These are phyloP conservation scores for Petrea volubilis DNA, from an alignment of 257 asterid species.

Conservation along the genomic window DNA sequence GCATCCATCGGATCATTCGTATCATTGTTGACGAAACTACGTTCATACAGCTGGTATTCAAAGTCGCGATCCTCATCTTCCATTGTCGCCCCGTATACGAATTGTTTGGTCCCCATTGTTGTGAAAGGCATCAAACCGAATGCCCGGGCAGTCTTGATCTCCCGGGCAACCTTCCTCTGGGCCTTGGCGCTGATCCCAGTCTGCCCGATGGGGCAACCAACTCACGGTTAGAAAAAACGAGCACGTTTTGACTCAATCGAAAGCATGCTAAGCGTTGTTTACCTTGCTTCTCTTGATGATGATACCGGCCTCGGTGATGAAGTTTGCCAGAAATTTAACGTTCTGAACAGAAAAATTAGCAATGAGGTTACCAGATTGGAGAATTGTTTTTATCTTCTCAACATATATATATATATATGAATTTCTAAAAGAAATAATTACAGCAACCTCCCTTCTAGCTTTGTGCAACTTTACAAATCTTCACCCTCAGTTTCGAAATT, in stretches of 20 bases:
- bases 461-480: slow-evolving; percentile 28
- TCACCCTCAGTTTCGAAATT: slow-evolving; percentile 66
- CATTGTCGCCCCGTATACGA: slow-evolving; percentile 66
- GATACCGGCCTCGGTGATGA: slow-evolving; percentile 88
- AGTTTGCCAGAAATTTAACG: slow-evolving; percentile 83
- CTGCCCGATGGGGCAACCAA: slow-evolving; percentile 28
- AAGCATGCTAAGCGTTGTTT: slow-evolving; percentile 1
- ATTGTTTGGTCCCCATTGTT: slow-evolving; percentile 87
- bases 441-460: too few relatives aligned
- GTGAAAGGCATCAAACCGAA: slow-evolving; percentile 97
- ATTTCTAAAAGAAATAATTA: not conserved
- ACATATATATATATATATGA: not conserved
- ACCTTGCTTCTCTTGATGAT: slow-evolving; percentile 90
- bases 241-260: too few relatives aligned
- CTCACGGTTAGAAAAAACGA: slow-evolving; percentile 2
- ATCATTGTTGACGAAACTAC: slow-evolving; percentile 49
- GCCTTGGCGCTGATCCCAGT: slow-evolving; percentile 62
- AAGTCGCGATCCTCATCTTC: slow-evolving; percentile 48
- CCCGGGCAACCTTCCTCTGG: slow-evolving; percentile 66
- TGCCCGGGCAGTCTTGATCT: slow-evolving; percentile 94
- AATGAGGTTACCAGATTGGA: not conserved
- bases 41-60: slow-evolving; percentile 32
- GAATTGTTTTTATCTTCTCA: slow-evolving; percentile 54
- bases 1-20: slow-evolving; percentile 9
- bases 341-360: slow-evolving; percentile 51